phyloP scores from a whole-genome alignment of 306 rosid genomes.

The Cucumis sativus region Cucumber_9930_V3 NC_026660.2:25843501-25844000 shows the following conservation, averaged over 20 bases:
- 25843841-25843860: slow-evolving; percentile 39
- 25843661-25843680: slow-evolving; percentile 74
- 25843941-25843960: no score
- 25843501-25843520: slow-evolving; percentile 73
- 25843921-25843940: no score
- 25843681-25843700: slow-evolving; percentile 62
- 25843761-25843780: slow-evolving; percentile 65
- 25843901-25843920: no score
- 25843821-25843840: slow-evolving; percentile 60
- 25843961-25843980: no score
- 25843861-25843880: slow-evolving; percentile 39
- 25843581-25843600: slow-evolving; percentile 81
- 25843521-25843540: slow-evolving; percentile 68
- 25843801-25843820: slow-evolving; percentile 43
- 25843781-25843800: slow-evolving; percentile 74
- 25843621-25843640: slow-evolving; percentile 36
- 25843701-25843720: slow-evolving; percentile 52
- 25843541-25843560: slow-evolving; percentile 21
- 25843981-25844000: no score
- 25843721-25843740: slow-evolving; percentile 48
- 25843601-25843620: slow-evolving; percentile 48
- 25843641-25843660: slow-evolving; percentile 72
- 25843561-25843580: slow-evolving; percentile 70
- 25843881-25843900: no score
- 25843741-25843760: slow-evolving; percentile 36